A percentile compares a stretch with the other conserved stretches of the same genome.
phyloP scores from a whole-genome alignment of 495 filamentous ascomycete genomes.

The Lasiosphaeriaceae sp. region DNA sequence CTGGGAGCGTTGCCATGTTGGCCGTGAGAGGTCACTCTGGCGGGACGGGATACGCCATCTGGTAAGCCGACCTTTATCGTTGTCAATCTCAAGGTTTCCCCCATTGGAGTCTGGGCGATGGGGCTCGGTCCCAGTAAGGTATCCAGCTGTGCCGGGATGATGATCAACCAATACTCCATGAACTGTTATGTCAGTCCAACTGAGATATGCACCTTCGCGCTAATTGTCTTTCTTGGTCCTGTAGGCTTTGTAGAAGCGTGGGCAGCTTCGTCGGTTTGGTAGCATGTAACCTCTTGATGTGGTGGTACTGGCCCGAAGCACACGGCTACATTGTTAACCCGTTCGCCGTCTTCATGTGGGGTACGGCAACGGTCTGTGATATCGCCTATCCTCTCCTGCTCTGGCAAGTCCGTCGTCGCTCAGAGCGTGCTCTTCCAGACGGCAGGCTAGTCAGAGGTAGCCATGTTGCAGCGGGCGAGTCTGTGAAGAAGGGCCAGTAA shows the following conservation, averaged over 20 bases:
- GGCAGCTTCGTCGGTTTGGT: conserved; percentile 35
- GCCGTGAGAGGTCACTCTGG: conserved; percentile 35
- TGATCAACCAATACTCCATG: too few relatives aligned
- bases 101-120: too few relatives aligned
- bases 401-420: conserved; percentile 26
- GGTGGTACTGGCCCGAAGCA: conserved; percentile 40
- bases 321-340: conserved; percentile 35
- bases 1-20: conserved; percentile 34
- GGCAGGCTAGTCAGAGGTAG: conserved; percentile 15
- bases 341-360: conserved; percentile 32
- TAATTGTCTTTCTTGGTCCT: too few relatives aligned
- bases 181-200: neutral
- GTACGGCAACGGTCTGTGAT: conserved; percentile 31
- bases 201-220: neutral
- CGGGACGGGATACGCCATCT: conserved; percentile 38
- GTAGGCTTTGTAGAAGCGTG: conserved; percentile 32
- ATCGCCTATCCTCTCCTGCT: conserved; percentile 36
- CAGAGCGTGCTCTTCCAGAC: conserved; percentile 29
- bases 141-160: too few relatives aligned
- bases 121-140: too few relatives aligned
- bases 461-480: neutral
- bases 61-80: conserved; percentile 23
- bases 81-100: neutral
- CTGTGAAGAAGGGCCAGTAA: neutral
- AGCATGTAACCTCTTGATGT: conserved; percentile 28